A percentile compares a stretch with the other conserved stretches of the same genome.
These are phyloP conservation scores for Blastobotrys peoriensis DNA, from an alignment of 805 yeast genomes.

Conservation along the genomic window DNA sequence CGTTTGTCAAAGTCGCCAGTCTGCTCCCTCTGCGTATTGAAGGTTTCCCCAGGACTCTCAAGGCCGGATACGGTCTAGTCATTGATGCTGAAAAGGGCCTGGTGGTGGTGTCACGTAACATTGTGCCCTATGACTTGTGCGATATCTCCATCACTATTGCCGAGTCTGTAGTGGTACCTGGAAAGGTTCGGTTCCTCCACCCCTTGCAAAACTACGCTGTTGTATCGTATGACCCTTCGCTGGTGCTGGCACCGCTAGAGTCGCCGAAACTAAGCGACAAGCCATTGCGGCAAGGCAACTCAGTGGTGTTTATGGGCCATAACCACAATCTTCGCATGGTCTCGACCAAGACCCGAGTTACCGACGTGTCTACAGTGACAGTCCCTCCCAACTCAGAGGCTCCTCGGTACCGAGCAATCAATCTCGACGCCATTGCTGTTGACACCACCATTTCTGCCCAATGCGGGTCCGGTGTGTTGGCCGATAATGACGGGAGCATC, in stretches of 20 bases:
- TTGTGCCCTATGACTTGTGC: conserved; percentile 75
- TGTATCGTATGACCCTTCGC: conserved; percentile 69
- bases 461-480: conserved; percentile 73
- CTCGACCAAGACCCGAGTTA: conserved; percentile 66
- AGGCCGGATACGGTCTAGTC: conserved; percentile 69
- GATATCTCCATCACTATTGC: conserved; percentile 78
- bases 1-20: conserved; percentile 67
- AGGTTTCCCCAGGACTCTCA: conserved; percentile 58
- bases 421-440: conserved; percentile 67
- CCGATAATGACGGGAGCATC: conserved; percentile 70
- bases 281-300: conserved; percentile 59
- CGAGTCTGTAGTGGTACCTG: conserved; percentile 77
- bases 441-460: conserved; percentile 69
- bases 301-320: conserved; percentile 73
- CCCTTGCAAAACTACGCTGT: conserved; percentile 85
- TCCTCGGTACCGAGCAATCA: conserved; percentile 83
- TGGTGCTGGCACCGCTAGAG: conserved; percentile 63
- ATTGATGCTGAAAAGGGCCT: conserved; percentile 76
- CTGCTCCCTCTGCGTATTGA: conserved; percentile 67
- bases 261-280: conserved; percentile 56
- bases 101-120: conserved; percentile 68
- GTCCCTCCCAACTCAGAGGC: conserved; percentile 61
- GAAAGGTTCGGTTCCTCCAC: conserved; percentile 72
- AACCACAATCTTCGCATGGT: conserved; percentile 64
- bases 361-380: conserved; percentile 68